phyloP scores from a whole-genome alignment of 2,329 filamentous ascomycete genomes.

The Botrytis tulipae region DNA sequence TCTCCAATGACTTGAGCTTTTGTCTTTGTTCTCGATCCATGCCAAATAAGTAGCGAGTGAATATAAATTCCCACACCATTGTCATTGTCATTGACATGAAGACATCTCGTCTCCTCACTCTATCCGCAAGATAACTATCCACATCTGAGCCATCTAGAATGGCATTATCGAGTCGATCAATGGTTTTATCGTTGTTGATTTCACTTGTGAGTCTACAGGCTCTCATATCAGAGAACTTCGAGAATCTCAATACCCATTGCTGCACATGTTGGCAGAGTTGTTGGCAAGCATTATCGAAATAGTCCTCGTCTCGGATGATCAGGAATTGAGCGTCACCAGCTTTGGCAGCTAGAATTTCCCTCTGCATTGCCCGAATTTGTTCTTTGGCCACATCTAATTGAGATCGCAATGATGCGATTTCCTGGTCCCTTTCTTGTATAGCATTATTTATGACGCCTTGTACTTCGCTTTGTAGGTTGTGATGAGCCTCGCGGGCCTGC shows the following conservation, averaged over 20 bases:
- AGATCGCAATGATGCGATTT: constrained; percentile 73
- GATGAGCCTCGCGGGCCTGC: constrained; percentile 61
- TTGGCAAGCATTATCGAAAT: constrained; percentile 92
- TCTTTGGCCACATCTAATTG: constrained; percentile 72
- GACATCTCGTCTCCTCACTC: constrained; percentile 83
- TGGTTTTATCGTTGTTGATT: constrained; percentile 87
- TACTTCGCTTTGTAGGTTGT: constrained; percentile 60
- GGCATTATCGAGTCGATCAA: constrained; percentile 90
- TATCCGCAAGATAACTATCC: constrained; percentile 81
- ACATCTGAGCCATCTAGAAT: constrained; percentile 93
- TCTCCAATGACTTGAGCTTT: constrained; percentile 94
- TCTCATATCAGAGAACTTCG: constrained; percentile 92
- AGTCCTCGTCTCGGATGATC: constrained; percentile 80
- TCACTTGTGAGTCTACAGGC: constrained; percentile 80
- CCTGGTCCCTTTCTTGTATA: constrained; percentile 77
- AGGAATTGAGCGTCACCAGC: constrained; percentile 71
- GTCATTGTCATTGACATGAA: constrained; percentile 99
- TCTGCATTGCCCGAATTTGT: constrained; percentile 56
- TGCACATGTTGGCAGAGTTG: constrained; percentile 94
- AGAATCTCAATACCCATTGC: constrained; percentile 97
- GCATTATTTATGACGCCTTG: constrained; percentile 60
- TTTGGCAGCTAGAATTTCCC: constrained; percentile 57
- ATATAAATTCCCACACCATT: constrained; percentile 99
- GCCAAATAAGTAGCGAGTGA: constrained; percentile 95
- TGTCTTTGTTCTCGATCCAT: constrained; percentile 98